phyloP scores from a whole-genome alignment of 306 rosid species.

The Rubus idaeus region DNA sequence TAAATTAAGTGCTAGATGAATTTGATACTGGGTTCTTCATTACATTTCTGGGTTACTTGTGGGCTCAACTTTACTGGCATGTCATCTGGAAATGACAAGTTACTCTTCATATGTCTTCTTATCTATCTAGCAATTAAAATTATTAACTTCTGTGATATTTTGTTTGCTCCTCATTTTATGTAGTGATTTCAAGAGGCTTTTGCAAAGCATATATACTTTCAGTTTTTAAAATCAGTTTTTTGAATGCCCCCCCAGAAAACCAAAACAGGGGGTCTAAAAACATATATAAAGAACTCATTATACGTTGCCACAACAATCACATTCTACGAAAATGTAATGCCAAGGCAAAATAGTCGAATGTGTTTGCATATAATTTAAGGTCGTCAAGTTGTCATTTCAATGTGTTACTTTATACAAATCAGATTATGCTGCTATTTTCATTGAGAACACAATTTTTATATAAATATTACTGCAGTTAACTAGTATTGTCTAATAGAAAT shows the following conservation, averaged over 20 bases:
- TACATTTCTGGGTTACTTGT: neutral
- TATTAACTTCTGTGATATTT: neutral
- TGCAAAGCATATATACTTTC: neutral
- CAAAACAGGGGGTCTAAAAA: neutral
- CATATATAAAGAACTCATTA: neutral
- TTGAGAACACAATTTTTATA: too few species aligned
- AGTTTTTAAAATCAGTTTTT: neutral
- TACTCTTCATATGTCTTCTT: neutral
- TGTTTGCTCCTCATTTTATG: neutral
- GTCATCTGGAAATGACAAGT: slow-evolving; percentile 6
- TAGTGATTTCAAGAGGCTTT: neutral
- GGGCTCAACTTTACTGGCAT: slow-evolving; percentile 16
- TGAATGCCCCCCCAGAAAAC: neutral
- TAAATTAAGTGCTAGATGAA: slow-evolving; percentile 6
- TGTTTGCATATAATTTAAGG: neutral
- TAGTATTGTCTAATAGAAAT: neutral
- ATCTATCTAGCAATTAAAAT: neutral
- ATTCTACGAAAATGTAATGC: neutral
- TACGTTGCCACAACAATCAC: neutral
- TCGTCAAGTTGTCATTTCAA: too few species aligned
- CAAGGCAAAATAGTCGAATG: neutral
- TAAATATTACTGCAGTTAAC: too few species aligned
- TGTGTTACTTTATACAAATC: neutral
- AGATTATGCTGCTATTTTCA: too few species aligned
- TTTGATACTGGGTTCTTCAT: slow-evolving; percentile 20